phyloP scores from a whole-genome alignment of 306 rosid species.

The Amphicarpaea edgeworthii region DNA sequence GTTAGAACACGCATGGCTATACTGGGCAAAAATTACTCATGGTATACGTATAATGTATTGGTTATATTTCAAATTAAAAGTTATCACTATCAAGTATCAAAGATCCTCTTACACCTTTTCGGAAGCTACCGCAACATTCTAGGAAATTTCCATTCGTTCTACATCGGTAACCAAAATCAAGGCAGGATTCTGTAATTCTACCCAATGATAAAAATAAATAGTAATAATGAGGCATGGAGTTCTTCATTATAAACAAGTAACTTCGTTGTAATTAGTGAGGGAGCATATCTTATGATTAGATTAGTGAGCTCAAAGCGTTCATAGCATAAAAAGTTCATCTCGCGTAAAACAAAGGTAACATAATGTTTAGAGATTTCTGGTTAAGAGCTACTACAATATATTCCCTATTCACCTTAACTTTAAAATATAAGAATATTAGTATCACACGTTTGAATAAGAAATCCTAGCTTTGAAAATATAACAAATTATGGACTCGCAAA shows the following conservation, averaged over 20 bases:
- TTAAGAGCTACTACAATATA: not conserved
- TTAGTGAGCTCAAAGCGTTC: not conserved
- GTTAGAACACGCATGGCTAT: too few relatives aligned
- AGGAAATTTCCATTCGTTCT: too few relatives aligned
- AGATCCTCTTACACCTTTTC: not conserved
- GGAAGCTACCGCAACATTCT: not conserved
- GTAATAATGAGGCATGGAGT: not conserved
- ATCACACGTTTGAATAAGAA: not conserved
- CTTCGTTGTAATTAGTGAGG: not conserved
- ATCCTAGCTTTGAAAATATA: not conserved
- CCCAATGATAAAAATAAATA: too few relatives aligned
- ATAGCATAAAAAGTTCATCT: not conserved
- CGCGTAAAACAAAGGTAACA: not conserved
- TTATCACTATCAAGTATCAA: not conserved
- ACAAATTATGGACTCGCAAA: not conserved
- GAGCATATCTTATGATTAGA: not conserved
- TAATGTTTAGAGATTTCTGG: not conserved
- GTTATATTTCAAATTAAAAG: not conserved
- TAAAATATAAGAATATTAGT: not conserved
- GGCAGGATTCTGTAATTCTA: not conserved
- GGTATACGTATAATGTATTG: not conserved
- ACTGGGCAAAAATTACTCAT: too few relatives aligned
- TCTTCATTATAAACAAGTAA: not conserved
- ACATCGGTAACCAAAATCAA: too few relatives aligned
- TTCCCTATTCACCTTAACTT: not conserved